Conservation (phyloP, 1,284 basidiomycete genomes). For the Boletus albobrunnescens region DNA sequence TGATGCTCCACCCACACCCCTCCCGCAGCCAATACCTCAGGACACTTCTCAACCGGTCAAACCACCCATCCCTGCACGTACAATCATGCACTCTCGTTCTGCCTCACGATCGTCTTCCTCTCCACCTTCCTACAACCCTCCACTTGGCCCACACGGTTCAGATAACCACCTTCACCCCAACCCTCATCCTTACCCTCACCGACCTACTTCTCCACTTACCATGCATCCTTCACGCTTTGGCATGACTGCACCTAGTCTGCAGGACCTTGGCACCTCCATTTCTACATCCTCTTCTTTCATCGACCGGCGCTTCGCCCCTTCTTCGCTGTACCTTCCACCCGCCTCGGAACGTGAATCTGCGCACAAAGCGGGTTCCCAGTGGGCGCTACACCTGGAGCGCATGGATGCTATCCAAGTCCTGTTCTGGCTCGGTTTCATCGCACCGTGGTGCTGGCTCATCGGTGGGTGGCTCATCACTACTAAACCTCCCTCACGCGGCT, state of each 20-base stretch:
- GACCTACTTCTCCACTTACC: constrained; percentile 1
- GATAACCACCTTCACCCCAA: constrained; percentile 12
- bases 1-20: constrained; percentile 4
- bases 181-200: constrained; percentile 11
- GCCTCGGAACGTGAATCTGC: constrained; percentile 22
- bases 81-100: constrained; percentile 14
- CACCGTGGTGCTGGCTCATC: constrained; percentile 64
- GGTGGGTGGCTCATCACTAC: constrained; percentile 61
- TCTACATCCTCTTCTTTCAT: constrained; percentile 34
- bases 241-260: constrained; percentile 30
- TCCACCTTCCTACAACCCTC: constrained; percentile 29
- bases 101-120: constrained; percentile 20
- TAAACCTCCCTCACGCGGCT: constrained; percentile 2
- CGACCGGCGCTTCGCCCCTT: constrained; percentile 33
- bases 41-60: constrained; percentile 10
- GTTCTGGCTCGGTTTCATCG: constrained; percentile 68
- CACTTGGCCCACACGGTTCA: constrained; percentile 15
- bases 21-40: constrained; percentile 1
- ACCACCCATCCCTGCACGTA: constrained; percentile 24
- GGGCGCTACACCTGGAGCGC: constrained; percentile 29
- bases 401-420: constrained; percentile 50
- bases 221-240: constrained; percentile 14
- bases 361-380: constrained; percentile 14
- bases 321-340: constrained; percentile 26
- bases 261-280: constrained; percentile 19